A percentile compares a stretch with the other conserved stretches of the same genome.
phyloP scores from a whole-genome alignment of 495 filamentous ascomycete species.

The Tuber calosporum region DNA sequence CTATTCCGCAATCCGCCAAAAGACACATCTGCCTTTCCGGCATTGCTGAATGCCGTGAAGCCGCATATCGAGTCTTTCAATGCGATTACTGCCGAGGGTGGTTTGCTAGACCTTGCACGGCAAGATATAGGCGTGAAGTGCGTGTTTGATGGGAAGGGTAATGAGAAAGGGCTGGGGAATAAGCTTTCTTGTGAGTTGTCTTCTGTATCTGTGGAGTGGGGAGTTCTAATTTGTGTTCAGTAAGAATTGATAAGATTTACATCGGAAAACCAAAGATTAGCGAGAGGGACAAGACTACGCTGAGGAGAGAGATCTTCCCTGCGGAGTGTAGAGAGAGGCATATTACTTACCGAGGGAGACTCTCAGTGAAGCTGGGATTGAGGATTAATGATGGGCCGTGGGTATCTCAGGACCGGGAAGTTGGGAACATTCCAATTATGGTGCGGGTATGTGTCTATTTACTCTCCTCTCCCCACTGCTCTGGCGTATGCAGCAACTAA shows the following conservation, averaged over 20 bases:
- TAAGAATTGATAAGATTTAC: slow-evolving; percentile 40
- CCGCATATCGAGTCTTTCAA: slow-evolving; percentile 96
- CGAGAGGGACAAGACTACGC: slow-evolving; percentile 35
- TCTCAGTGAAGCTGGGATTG: slow-evolving; percentile 72
- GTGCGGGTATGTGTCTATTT: slow-evolving; percentile 55
- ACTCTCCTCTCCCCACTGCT: not conserved
- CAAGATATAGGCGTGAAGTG: slow-evolving; percentile 84
- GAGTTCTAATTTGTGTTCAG: slow-evolving; percentile 16
- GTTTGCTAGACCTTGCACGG: slow-evolving; percentile 66
- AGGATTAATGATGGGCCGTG: slow-evolving; percentile 78
- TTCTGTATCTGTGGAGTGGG: not conserved
- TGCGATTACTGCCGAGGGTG: slow-evolving; percentile 65
- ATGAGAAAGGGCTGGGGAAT: slow-evolving; percentile 27
- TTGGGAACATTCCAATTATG: slow-evolving; percentile 90
- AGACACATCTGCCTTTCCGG: slow-evolving; percentile 80
- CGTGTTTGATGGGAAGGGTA: slow-evolving; percentile 69
- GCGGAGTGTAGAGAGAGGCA: slow-evolving; percentile 92
- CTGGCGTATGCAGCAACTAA: slow-evolving; percentile 15
- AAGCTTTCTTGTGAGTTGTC: slow-evolving; percentile 38
- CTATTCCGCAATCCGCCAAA: slow-evolving; percentile 82
- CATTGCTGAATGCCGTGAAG: slow-evolving; percentile 69
- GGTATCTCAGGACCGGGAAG: slow-evolving; percentile 67
- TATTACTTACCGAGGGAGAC: slow-evolving; percentile 79
- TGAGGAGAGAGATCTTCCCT: slow-evolving; percentile 75
- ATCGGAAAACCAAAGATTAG: slow-evolving; percentile 39